Evolutionary conservation across 2,329 filamentous ascomycete species (phyloP).

Genomic region (Fusarium keratoplasticum): DNA sequence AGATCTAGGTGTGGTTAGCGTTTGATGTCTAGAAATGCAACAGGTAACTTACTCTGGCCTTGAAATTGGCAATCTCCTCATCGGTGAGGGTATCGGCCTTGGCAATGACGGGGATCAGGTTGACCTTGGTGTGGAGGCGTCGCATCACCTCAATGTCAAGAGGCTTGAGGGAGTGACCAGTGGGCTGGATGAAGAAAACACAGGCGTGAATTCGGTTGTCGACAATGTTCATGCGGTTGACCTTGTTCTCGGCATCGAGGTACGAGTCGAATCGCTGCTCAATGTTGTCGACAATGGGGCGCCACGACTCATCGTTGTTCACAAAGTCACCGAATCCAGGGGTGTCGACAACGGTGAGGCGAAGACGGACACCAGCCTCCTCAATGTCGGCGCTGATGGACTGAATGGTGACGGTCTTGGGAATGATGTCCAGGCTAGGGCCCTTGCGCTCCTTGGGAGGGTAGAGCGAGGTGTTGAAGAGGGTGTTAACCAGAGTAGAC

Average conservation of each 20-base stretch:
- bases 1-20: slow-evolving; percentile 71
- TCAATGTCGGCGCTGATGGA: slow-evolving; percentile 97
- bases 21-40: not conserved
- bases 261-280: slow-evolving; percentile 99
- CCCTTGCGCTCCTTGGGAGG: slow-evolving; percentile 98
- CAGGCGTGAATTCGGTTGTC: slow-evolving; percentile 99
- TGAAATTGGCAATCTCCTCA: slow-evolving; percentile 94
- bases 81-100: slow-evolving; percentile 98
- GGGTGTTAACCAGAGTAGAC: slow-evolving; percentile 98
- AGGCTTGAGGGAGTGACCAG: slow-evolving; percentile 97
- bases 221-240: slow-evolving; percentile 99
- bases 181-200: slow-evolving; percentile 99
- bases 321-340: slow-evolving; percentile 99
- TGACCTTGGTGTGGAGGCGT: slow-evolving; percentile 99
- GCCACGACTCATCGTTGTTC: slow-evolving; percentile 99
- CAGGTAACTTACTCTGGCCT: slow-evolving; percentile 83
- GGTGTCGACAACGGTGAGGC: slow-evolving; percentile 96
- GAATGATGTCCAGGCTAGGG: slow-evolving; percentile 96
- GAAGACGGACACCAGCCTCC: slow-evolving; percentile 96
- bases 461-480: slow-evolving; percentile 99
- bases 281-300: slow-evolving; percentile 99
- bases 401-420: slow-evolving; percentile 96
- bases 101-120: slow-evolving; percentile 98
- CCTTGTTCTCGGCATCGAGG: slow-evolving; percentile 99
- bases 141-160: slow-evolving; percentile 99